phyloP scores from a whole-genome alignment of 2,329 filamentous ascomycete genomes.

The Sordariomycetes sp. region DNA sequence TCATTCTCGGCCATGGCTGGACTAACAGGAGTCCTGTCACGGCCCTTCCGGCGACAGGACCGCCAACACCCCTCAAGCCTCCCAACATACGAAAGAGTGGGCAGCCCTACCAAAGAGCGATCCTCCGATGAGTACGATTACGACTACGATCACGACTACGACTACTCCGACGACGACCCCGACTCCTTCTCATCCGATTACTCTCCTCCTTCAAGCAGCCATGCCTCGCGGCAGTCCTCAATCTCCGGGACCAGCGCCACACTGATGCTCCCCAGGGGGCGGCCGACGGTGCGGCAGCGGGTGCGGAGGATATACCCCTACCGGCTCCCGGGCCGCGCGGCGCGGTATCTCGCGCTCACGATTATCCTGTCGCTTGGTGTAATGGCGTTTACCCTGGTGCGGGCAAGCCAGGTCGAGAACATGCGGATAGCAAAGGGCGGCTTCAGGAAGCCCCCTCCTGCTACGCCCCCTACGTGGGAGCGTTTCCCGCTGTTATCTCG shows the following conservation, averaged over 20 bases:
- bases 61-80: constrained; percentile 17
- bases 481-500: constrained; percentile 72
- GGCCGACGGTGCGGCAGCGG: constrained; percentile 9
- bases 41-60: constrained; percentile 1
- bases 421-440: constrained; percentile 41
- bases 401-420: constrained; percentile 61
- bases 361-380: constrained; percentile 57
- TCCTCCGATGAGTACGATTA: constrained; percentile 35
- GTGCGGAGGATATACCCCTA: constrained; percentile 29
- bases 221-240: constrained; percentile 40
- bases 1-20: neutral
- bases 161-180: constrained; percentile 26
- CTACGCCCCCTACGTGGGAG: constrained; percentile 60
- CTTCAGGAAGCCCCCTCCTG: constrained; percentile 14
- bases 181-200: constrained; percentile 19
- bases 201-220: constrained; percentile 26
- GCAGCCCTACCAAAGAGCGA: constrained; percentile 31
- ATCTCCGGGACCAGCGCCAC: constrained; percentile 26
- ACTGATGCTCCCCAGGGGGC: constrained; percentile 29
- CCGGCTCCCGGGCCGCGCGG: constrained; percentile 57
- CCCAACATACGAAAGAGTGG: constrained; percentile 35
- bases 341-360: constrained; percentile 64
- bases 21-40: neutral
- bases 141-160: constrained; percentile 29
- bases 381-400: constrained; percentile 64